Evolutionary conservation across 176 grass and related monocot species (phyloP).

Genomic region (Luzula sylvatica): DNA sequence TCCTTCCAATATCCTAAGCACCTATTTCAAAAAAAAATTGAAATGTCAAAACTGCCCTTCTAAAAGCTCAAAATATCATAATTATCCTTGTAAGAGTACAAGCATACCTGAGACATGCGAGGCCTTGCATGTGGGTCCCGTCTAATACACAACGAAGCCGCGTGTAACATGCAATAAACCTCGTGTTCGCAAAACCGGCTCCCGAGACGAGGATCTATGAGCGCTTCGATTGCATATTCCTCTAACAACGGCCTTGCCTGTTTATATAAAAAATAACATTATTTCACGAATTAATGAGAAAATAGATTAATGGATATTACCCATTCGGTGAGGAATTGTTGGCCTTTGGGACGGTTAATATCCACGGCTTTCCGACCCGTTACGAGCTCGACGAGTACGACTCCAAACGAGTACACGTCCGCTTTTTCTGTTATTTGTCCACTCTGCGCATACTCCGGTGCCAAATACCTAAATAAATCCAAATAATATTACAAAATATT

Average conservation of each 20-base stretch:
- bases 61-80: background rate
- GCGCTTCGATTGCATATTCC: constrained; percentile 36
- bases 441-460: constrained; percentile 79
- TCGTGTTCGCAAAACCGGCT: constrained; percentile 55
- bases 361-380: constrained; percentile 93
- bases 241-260: constrained; percentile 80
- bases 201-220: constrained; percentile 73
- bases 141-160: constrained; percentile 75
- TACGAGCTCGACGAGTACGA: constrained; percentile 89
- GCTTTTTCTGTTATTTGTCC: constrained; percentile 99
- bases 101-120: constrained; percentile 72
- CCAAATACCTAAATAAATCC: constrained; percentile 10
- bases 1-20: constrained; percentile 85
- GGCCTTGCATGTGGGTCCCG: constrained; percentile 84
- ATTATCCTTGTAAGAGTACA: background rate
- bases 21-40: constrained; percentile 28
- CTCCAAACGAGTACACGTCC: constrained; percentile 94
- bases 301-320: constrained; percentile 17
- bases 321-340: constrained; percentile 98
- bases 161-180: constrained; percentile 77
- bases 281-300: background rate
- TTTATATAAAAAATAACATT: background rate
- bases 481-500: background rate
- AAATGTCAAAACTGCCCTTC: constrained; percentile 19
- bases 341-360: constrained; percentile 90